Evolutionary conservation across 495 filamentous ascomycete species (phyloP), one percentile per base, ranked within the genome.

Genomic region (Xylaria palmicola): DNA sequence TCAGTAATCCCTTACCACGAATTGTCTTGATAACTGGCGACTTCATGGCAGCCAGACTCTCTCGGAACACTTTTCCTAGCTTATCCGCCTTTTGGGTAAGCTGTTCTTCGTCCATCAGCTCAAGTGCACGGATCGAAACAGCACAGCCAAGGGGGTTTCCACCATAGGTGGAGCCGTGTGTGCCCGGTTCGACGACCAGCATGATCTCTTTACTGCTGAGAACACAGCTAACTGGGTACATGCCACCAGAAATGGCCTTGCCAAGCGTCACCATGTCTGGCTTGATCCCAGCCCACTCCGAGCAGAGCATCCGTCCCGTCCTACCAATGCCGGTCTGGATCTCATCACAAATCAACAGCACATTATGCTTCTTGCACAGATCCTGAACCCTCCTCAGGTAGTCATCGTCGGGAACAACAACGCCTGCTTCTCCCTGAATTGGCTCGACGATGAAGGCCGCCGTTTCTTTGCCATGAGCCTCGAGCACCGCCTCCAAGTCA

Each of bases 191-290:
- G 60, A 99, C 79, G n/a, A 90, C 92, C 65, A 97, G 86, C 94
- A 99, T 97, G 64, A 99, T 83, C 44, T 96, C 92, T 77, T 89
- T 91, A 64, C 86, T 86, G 15, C 88, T 90, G 48, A 99, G 81
- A 51, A 99, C 94, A 68, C 88, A 92, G 34, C 93, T 97, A 37
- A 99, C 94, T 24, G 94, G 94, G 75, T 99, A 98, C 90, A 99
- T 95, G 72, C 94, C 94, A 56, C 94, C 94, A 39, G 91, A 96
- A 69, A 99, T 93, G 61, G 94, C 94, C 81, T 99, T 99, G 62
- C 94, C 94, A 40, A 99, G 84, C 52, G 96, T 85, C 27, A 99
- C 88, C 69, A 99, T 79, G 71, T 99, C 95, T 15, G 94, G 94
- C 78, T 92, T 94, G 79, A 99, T 90, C 59, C 87, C 89, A 53